A percentile compares a stretch with the other conserved stretches of the same genome.
Conservation (phyloP, 2,329 filamentous ascomycete genomes). For the Fusarium pseudonygamai region DNA sequence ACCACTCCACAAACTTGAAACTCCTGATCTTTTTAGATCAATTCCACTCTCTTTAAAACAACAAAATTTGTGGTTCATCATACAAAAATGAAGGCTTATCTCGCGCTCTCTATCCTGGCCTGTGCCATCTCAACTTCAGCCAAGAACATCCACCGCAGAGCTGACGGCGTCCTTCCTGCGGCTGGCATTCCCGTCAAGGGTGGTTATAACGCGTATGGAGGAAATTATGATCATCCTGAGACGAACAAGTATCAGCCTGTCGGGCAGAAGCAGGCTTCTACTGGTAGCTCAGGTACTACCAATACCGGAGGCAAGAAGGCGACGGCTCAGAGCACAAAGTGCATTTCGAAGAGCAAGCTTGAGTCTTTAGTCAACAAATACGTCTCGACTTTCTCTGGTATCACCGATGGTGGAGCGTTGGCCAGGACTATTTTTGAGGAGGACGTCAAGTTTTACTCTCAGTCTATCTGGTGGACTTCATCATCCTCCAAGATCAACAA, state of each 20-base stretch:
- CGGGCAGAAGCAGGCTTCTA: slow-evolving; percentile 13
- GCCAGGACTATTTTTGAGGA: slow-evolving; percentile 21
- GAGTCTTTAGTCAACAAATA: slow-evolving; percentile 33
- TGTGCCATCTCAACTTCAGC: slow-evolving; percentile 26
- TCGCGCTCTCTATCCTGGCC: slow-evolving; percentile 22
- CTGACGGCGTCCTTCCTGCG: slow-evolving; percentile 6
- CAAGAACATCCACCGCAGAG: slow-evolving; percentile 11
- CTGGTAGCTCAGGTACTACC: neutral
- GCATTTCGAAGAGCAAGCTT: slow-evolving; percentile 20
- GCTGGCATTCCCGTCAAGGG: slow-evolving; percentile 15
- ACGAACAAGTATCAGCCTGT: slow-evolving; percentile 22
- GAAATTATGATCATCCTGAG: slow-evolving; percentile 29
- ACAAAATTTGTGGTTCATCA: too few relatives aligned
- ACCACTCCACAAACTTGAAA: slow-evolving; percentile 12
- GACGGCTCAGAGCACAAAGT: neutral
- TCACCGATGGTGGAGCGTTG: slow-evolving; percentile 25
- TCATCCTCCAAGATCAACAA: slow-evolving; percentile 23
- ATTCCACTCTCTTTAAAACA: slow-evolving; percentile 17
- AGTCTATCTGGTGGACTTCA: slow-evolving; percentile 33
- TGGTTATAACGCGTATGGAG: slow-evolving; percentile 25
- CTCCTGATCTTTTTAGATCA: slow-evolving; percentile 5
- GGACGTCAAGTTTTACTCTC: slow-evolving; percentile 30
- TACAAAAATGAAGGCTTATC: slow-evolving; percentile 21
- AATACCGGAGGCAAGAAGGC: neutral
- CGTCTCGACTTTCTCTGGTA: slow-evolving; percentile 27